phyloP scores from a whole-genome alignment of 805 yeast genomes.

The Phaffomyces antillensis region DNA sequence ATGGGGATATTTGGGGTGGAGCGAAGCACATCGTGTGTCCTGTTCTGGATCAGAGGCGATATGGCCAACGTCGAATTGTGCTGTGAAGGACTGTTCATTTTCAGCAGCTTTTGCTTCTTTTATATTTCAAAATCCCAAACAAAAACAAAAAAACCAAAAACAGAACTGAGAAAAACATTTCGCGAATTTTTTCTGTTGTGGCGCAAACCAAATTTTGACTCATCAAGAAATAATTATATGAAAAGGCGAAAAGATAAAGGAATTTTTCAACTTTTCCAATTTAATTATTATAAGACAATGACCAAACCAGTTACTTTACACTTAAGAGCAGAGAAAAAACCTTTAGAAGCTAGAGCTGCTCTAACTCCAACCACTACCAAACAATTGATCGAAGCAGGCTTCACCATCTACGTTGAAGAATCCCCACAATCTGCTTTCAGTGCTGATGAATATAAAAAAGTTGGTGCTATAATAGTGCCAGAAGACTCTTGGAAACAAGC shows the following conservation, averaged over 20 bases:
- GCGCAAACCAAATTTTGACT: too few relatives aligned
- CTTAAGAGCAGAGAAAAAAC: slow-evolving; percentile 95
- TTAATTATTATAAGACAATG: slow-evolving; percentile 6
- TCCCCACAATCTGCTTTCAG: slow-evolving; percentile 77
- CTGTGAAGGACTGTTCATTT: slow-evolving; percentile 38
- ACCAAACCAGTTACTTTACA: slow-evolving; percentile 57
- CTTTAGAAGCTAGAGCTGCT: slow-evolving; percentile 95
- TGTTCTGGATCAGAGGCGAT: slow-evolving; percentile 48
- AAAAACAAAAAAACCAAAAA: too few relatives aligned
- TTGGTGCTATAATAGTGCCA: slow-evolving; percentile 85
- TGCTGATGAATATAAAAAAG: slow-evolving; percentile 65
- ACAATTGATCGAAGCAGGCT: slow-evolving; percentile 78
- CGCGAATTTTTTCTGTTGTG: too few relatives aligned
- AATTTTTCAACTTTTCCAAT: too few relatives aligned
- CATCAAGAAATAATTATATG: too few relatives aligned
- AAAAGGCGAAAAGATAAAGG: too few relatives aligned
- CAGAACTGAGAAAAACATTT: too few relatives aligned
- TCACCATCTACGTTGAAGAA: slow-evolving; percentile 82
- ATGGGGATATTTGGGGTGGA: slow-evolving; percentile 42
- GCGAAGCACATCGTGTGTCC: slow-evolving; percentile 31
- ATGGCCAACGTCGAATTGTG: slow-evolving; percentile 69
- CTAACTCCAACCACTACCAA: slow-evolving; percentile 89
- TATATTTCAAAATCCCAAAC: too few relatives aligned
- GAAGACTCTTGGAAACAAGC: slow-evolving; percentile 91
- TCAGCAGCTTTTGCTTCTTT: too few relatives aligned